Evolutionary conservation across 495 filamentous ascomycete species (phyloP).

Genomic region (Penicillium pancosmium): DNA sequence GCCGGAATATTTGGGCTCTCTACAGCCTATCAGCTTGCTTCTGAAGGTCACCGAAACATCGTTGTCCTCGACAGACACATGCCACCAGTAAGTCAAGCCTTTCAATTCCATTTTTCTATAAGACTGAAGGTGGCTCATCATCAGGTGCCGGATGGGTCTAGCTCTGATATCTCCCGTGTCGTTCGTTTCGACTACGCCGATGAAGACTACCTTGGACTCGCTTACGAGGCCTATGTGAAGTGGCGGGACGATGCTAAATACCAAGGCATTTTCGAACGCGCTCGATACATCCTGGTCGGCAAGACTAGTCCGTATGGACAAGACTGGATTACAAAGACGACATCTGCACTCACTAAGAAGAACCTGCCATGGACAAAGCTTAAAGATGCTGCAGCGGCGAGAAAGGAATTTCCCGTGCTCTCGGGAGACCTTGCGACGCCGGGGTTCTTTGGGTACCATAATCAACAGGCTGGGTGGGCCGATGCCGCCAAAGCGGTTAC

Average conservation of each 20-base stretch:
- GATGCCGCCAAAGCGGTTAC: slow-evolving; percentile 67
- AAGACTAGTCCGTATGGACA: slow-evolving; percentile 29
- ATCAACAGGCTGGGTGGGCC: slow-evolving; percentile 69
- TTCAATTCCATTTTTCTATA: too few relatives aligned
- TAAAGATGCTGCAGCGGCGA: background rate
- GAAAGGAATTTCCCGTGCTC: background rate
- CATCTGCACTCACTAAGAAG: slow-evolving; percentile 42
- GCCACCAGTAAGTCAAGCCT: slow-evolving; percentile 37
- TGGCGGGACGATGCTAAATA: slow-evolving; percentile 55
- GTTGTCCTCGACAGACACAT: slow-evolving; percentile 56
- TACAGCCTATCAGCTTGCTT: slow-evolving; percentile 16
- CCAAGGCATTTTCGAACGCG: slow-evolving; percentile 9
- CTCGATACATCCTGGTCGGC: slow-evolving; percentile 1
- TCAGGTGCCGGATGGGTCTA: slow-evolving; percentile 52
- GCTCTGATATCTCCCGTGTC: slow-evolving; percentile 63
- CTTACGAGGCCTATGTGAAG: slow-evolving; percentile 54
- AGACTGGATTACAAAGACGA: slow-evolving; percentile 22
- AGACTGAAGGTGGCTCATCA: background rate
- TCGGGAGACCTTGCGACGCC: slow-evolving; percentile 50
- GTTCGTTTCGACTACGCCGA: slow-evolving; percentile 72
- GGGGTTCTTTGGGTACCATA: slow-evolving; percentile 61
- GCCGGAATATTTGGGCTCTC: slow-evolving; percentile 22
- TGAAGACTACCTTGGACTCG: slow-evolving; percentile 60
- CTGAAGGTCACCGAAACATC: slow-evolving; percentile 21
- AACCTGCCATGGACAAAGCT: slow-evolving; percentile 17